phyloP scores from a whole-genome alignment of 495 filamentous ascomycete genomes.

The Lasiosphaeria hispida region DNA sequence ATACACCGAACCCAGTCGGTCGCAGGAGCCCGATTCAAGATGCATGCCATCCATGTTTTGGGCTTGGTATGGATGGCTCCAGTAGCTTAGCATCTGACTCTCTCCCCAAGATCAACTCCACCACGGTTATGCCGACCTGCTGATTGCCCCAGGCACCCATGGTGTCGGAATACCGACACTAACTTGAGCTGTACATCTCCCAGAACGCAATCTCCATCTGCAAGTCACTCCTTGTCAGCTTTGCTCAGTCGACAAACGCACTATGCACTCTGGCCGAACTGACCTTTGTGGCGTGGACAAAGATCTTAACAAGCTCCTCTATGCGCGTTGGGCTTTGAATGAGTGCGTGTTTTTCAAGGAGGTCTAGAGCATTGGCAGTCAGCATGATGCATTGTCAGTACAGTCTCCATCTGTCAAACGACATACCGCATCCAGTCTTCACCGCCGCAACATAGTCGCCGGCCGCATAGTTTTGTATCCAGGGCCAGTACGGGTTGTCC shows the following conservation, averaged over 20 bases:
- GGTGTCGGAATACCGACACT: no score
- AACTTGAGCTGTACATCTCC: conserved; percentile 61
- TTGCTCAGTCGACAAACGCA: neutral
- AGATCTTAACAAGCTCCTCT: conserved; percentile 78
- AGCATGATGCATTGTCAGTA: conserved; percentile 9
- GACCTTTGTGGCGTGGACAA: conserved; percentile 79
- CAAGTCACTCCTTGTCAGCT: conserved; percentile 14
- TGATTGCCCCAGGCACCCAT: no score
- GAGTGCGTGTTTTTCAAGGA: conserved; percentile 68
- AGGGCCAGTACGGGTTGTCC: conserved; percentile 81
- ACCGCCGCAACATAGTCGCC: conserved; percentile 74
- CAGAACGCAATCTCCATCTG: conserved; percentile 87
- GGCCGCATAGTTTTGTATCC: conserved; percentile 83
- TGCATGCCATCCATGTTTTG: no score
- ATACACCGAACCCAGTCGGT: no score
- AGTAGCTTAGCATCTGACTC: no score
- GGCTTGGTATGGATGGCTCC: no score
- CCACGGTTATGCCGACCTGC: no score
- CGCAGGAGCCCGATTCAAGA: no score
- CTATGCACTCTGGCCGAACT: conserved; percentile 15
- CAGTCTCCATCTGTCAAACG: neutral
- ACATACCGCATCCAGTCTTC: conserved; percentile 62
- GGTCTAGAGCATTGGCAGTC: conserved; percentile 46
- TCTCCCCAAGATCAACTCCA: no score
- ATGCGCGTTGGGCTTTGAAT: conserved; percentile 69